Base-by-base conservation (phyloP, 495 filamentous ascomycete genomes). In the Alectoria sarmentosa region DNA sequence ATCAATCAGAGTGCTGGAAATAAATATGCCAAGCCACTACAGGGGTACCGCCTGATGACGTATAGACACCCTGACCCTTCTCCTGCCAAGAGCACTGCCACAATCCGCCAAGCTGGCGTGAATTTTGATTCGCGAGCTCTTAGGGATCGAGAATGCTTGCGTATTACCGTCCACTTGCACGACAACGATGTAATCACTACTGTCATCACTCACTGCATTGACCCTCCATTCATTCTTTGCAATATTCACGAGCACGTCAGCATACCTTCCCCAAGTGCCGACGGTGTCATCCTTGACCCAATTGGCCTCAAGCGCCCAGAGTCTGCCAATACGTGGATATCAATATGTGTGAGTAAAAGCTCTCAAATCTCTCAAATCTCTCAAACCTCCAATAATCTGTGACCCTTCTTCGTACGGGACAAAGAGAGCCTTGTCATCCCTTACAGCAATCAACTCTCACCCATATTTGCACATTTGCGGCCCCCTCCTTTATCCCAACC, bases 301-400 rank as follows among this genome's bases (percentile, higher is more conserved):
- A 19, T 55, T 55, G 15, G 13, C 15, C 26, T 30, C 14, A 3
- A 54, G 49, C 3, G 30, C 30, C 52, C 52, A 34, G 30, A 34
- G 19, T 34, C 28, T 32, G 30, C 17, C 30, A 30, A 32, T 26
- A 34, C 5, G 52, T 55, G 52, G 10, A 55, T 34, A n/a, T n/a
- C n/a, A n/a, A n/a, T n/a, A 55, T 55, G 52, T 55, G 52, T 55
- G 17, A 55, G 52, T 55, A 34, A 55, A 54, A 55, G 30, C 52
- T 4, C 52, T 55, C 52, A 55, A 21, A 55, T n/a, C 9, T 17
- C 49, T n/a, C n/a, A n/a, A n/a, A n/a, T 41, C 13, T 41, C 39
- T 41, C 39, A 10, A 41, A 41, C 36, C 8, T 41, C 36, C 4
- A 37, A 37, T 41, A 41, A 13, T 14, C 15, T 55, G 1, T 10